Base-by-base conservation (phyloP, 768 basidiomycete genomes). In the Podaxis sp. region DNA sequence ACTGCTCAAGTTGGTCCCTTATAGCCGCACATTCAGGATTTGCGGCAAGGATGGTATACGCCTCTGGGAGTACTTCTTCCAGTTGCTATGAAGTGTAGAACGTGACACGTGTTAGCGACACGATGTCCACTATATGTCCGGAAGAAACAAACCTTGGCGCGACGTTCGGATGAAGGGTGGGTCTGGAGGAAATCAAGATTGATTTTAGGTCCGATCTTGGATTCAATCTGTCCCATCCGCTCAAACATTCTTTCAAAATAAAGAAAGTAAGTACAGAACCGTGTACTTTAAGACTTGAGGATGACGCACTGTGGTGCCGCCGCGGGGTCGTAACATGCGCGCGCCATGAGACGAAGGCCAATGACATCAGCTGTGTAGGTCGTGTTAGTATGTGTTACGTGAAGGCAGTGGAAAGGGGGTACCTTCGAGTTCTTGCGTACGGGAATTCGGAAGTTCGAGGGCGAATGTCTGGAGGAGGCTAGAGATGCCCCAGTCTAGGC, bases 371-470 rank as follows among this genome's bases (percentile, higher is more conserved):
- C 96, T 93, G 65, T 15, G 37, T 11, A 25, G 22, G 46, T 37
- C 19, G 63, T 43, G 49, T 19, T n/a, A 17, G 17, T 24, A 37
- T 55, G 13, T 8, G 27, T 33, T 3, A 25, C 25, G 57, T 6
- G 22, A 58, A 22, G 15, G 54, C 17, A 12, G 24, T 38, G 13
- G 2, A 55, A 27, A 11, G 56, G 15, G 41, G 69, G 57, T 36
- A 86, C 91, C 91, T 82, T 98, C 95, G 3, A 81, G 77, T 72
- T 98, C 96, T 52, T 90, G 85, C 19, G 76, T 85, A 56, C 96
- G 78, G 0, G 91, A 93, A 72, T 97, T 93, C 0, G 96, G 96
- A 2, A 96, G 81, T 22, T 90, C 83, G 36, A 90, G 71, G 2
- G 91, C 60, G 33, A 86, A 73, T 0, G 75, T 80, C 11, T 84